Base-by-base conservation (phyloP, 2,329 filamentous ascomycete species). In the Parascedosporium putredinis region DNA sequence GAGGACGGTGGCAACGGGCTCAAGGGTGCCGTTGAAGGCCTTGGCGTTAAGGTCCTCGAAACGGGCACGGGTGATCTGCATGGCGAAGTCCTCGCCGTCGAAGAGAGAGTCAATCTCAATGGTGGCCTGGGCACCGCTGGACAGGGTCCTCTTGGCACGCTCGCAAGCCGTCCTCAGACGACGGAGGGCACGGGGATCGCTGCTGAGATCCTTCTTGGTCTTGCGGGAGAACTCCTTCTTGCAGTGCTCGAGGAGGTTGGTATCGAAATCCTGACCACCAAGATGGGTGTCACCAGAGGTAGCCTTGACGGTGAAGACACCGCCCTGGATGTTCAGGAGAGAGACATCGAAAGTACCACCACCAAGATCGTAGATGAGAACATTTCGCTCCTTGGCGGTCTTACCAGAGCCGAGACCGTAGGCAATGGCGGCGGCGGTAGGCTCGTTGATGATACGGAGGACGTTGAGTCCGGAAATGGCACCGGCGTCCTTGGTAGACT, bases 291-390 rank as follows among this genome's bases (percentile, higher is more conserved):
- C 91, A 82, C 93, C 93, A 64, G 91, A 90, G 53, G 93, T 97
- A 55, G 91, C 90, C 83, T 94, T 95, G 70, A 97, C 93, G 57
- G 91, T 95, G 81, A 98, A 98, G 64, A 98, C 93, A 79, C 93
- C 93, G 67, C 91, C 90, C 76, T 97, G 89, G 69, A 98, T 97
- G 80, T 95, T 91, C 43, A 98, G 82, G 60, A 97, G 88, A 56
- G 93, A 97, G 24, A 98, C 93, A 96, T 98, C 93, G 75, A 98
- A 98, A 70, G 93, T 98, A 81, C 93, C 93, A 81, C 93, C 93
- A 81, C 93, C 93, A 56, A 98, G 84, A 84, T 98, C 93, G 79
- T 97, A 98, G 78, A 98, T 97, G 60, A 98, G 81, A 65, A 98
- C 91, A 69, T 97, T 95, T 66, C 93, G 88, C 81, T 97, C 93